phyloP scores from a whole-genome alignment of 768 basidiomycete species.

The Lepiota brunneoincarnata region DNA sequence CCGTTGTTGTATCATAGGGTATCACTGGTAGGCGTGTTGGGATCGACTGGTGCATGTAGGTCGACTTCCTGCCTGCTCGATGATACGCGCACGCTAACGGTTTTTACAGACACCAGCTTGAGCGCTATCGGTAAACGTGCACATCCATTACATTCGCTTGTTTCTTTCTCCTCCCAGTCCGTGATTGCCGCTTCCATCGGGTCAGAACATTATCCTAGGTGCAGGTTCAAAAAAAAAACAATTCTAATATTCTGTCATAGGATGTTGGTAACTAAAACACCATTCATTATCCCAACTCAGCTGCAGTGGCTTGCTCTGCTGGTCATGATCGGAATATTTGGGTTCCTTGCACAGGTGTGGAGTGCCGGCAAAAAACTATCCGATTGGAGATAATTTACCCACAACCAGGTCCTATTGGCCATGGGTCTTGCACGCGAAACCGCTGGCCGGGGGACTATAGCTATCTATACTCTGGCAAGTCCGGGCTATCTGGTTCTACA shows the following conservation, averaged over 20 bases:
- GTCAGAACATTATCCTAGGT: conserved; percentile 20
- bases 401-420: conserved; percentile 13
- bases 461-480: conserved; percentile 50
- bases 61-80: neutral
- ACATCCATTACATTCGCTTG: conserved; percentile 65
- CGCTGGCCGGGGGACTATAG: conserved; percentile 57
- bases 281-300: conserved; percentile 40
- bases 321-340: conserved; percentile 44
- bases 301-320: conserved; percentile 40
- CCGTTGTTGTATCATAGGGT: conserved; percentile 36
- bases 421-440: conserved; percentile 64
- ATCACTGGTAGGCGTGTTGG: conserved; percentile 63
- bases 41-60: conserved; percentile 69
- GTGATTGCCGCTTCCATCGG: conserved; percentile 32
- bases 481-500: neutral
- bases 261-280: conserved; percentile 36
- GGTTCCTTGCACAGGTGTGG: conserved; percentile 44
- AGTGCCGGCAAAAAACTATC: neutral
- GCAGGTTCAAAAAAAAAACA: neutral
- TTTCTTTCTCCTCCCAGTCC: conserved; percentile 59
- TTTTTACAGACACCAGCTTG: conserved; percentile 28
- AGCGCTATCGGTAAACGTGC: conserved; percentile 71
- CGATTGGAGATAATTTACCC: neutral
- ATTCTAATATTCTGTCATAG: conserved; percentile 22
- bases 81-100: neutral